Evolutionary conservation across 169 alveolate species (phyloP).

Genomic region (Blepharisma undulans): DNA sequence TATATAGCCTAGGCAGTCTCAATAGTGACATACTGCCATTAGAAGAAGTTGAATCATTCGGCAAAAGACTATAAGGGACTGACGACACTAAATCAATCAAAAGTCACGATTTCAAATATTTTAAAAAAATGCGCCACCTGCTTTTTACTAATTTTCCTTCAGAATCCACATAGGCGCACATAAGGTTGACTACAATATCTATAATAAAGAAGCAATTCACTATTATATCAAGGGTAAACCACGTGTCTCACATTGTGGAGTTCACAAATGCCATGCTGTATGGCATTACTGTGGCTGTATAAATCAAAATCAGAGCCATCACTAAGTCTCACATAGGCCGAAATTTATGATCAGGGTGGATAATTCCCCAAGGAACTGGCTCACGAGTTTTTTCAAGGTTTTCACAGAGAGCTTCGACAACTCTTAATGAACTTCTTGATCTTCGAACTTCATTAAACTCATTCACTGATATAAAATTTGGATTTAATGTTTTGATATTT

Average conservation of each 20-base stretch:
- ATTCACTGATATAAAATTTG: too few relatives aligned
- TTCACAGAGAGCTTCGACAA: not conserved
- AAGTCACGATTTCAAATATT: conserved; percentile 73
- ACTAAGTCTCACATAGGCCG: not conserved
- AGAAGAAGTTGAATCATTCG: not conserved
- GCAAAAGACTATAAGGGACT: conserved; percentile 56
- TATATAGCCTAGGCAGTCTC: conserved; percentile 66
- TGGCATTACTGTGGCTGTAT: conserved; percentile 35
- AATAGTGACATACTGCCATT: conserved; percentile 47
- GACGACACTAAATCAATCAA: conserved; percentile 66
- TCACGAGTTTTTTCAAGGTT: not conserved
- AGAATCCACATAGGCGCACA: not conserved
- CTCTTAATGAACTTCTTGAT: not conserved
- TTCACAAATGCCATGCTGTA: conserved; percentile 28
- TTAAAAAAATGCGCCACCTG: conserved; percentile 47
- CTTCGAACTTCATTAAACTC: not conserved
- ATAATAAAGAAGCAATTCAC: conserved; percentile 3
- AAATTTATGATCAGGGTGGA: not conserved
- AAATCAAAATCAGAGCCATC: conserved; percentile 11
- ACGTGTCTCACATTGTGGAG: not conserved
- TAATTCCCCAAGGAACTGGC: not conserved
- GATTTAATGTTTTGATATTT: not conserved
- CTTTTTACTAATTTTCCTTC: conserved; percentile 13
- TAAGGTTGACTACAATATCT: not conserved
- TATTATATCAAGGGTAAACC: not conserved